Evolutionary conservation across 2,329 filamentous ascomycete genomes (phyloP), one percentile per base, ranked within the genome.

Genomic region (Penicillium sp.): DNA sequence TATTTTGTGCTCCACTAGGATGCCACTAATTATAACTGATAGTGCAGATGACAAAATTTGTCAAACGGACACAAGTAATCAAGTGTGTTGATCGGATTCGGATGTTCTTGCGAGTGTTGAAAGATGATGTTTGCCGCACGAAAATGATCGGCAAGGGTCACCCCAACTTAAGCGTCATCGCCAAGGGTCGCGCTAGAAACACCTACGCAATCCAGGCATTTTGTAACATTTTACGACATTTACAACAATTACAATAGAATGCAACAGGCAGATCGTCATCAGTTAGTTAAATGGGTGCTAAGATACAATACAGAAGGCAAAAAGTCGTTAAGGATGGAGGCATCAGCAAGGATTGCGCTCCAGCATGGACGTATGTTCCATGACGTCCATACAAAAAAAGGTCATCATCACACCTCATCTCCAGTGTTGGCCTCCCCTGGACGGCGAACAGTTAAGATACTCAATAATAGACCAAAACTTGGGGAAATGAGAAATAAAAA

Each of bases 251-350:
- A 39, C 35, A 48, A 62, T 65, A 65, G 63, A 57, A 60, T 59
- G 66, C 63, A 64, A 64, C 56, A 58, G 63, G 64, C 66, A 68
- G 70, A 68, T 75, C 71, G 65, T 73, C 69, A 74, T 66, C 60
- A 63, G 56, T 51, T 60, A 65, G 66, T 68, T 73, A 73, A 74
- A 74, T 71, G 64, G 65, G 70, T 68, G 71, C 69, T 75, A 75
- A 73, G 71, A 73, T 75, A 74, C 71, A 74, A 63, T 69, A 72
- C 69, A 73, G 66, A 72, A 67, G 68, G 65, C 70, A 73, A 74
- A 63, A 65, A 69, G 69, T 73, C 70, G 70, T 70, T 68, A 73
- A 66, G 64, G 62, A 63, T 61, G 60, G 55, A 60, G 56, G 52
- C 57, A 60, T 65, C 56, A 63, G 60, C 57, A 59, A 66, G 58